These are phyloP conservation scores for Plantago elongata DNA, from an alignment of 257 asterid species.

Conservation along the genomic window DNA sequence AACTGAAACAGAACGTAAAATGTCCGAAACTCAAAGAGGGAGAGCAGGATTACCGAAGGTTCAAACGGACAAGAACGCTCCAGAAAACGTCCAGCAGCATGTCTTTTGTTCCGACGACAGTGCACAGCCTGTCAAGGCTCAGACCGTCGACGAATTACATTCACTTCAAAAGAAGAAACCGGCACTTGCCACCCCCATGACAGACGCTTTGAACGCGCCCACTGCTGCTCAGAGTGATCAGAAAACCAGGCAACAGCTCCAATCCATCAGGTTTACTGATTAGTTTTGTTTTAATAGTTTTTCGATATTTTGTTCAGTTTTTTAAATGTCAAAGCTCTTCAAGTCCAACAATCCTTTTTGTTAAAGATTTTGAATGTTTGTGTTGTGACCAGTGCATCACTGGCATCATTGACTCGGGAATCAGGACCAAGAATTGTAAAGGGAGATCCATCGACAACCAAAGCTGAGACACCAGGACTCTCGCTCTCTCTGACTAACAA, in stretches of 20 bases:
- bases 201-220: constrained; percentile 41
- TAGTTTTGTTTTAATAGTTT: too few species aligned
- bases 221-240: constrained; percentile 71
- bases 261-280: constrained; percentile 68
- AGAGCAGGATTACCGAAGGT: constrained; percentile 57
- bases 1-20: not conserved
- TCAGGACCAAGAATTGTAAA: constrained; percentile 93
- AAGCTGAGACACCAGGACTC: too few species aligned
- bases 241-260: constrained; percentile 67
- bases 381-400: constrained; percentile 48
- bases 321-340: not conserved
- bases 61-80: constrained; percentile 51
- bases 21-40: constrained; percentile 24
- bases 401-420: constrained; percentile 91
- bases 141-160: constrained; percentile 76
- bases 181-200: constrained; percentile 72
- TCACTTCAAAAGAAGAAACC: constrained; percentile 88
- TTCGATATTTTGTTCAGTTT: not conserved
- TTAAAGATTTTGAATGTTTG: not conserved
- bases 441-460: too few species aligned
- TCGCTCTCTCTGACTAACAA: too few species aligned
- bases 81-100: constrained; percentile 19
- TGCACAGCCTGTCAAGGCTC: constrained; percentile 66
- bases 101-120: constrained; percentile 81
- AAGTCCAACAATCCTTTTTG: too few species aligned